Conservation (phyloP, 805 yeast genomes). For the Wickerhamiella vanderwaltii region DNA sequence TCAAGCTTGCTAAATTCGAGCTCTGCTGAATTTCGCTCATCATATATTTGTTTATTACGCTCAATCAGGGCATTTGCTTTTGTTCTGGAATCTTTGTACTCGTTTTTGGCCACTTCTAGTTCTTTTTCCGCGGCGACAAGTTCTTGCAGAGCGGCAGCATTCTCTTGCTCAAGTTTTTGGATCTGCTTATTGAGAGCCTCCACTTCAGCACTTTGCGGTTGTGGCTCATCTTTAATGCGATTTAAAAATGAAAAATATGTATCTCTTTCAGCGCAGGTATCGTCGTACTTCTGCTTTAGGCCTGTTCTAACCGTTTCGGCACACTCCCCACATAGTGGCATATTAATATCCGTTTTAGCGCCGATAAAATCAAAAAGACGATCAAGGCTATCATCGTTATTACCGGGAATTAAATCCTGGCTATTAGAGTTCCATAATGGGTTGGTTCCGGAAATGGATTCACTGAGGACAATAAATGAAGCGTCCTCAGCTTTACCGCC, state of each 20-base stretch:
- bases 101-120: conserved; percentile 28
- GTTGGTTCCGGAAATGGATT: conserved; percentile 19
- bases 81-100: conserved; percentile 33
- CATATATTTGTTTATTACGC: conserved; percentile 38
- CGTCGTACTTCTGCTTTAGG: conserved; percentile 58
- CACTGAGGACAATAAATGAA: conserved; percentile 20
- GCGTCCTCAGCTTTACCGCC: conserved; percentile 18
- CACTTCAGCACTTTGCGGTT: conserved; percentile 35
- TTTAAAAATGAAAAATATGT: conserved; percentile 60
- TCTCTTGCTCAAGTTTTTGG: conserved; percentile 33
- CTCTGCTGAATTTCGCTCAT: conserved; percentile 43
- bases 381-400: conserved; percentile 30
- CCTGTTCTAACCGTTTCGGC: conserved; percentile 52
- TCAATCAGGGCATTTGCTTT: conserved; percentile 23
- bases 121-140: conserved; percentile 27
- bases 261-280: conserved; percentile 64
- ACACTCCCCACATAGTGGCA: conserved; percentile 84
- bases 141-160: conserved; percentile 27
- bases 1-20: conserved; percentile 39
- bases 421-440: conserved; percentile 14
- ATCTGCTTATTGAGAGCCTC: conserved; percentile 37
- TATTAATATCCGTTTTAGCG: conserved; percentile 60
- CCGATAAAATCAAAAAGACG: conserved; percentile 63
- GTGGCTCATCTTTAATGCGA: conserved; percentile 48
- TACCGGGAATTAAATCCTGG: neutral